These are phyloP conservation scores for Aspergillus carbonarius DNA, from an alignment of 2,329 filamentous ascomycete species.

Conservation along the genomic window DNA sequence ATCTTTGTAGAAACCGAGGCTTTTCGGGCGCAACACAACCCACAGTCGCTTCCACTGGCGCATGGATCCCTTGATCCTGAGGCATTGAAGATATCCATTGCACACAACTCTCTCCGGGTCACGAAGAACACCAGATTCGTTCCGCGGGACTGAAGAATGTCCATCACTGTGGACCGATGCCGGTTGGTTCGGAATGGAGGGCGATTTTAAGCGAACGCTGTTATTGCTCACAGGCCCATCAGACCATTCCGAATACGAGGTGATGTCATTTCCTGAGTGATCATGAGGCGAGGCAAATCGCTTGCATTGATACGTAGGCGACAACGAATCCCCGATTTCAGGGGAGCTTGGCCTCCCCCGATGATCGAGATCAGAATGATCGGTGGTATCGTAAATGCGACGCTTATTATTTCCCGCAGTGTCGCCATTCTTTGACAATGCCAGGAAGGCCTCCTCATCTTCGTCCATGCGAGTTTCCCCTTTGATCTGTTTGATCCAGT, in stretches of 20 bases:
- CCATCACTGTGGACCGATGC: conserved; percentile 29
- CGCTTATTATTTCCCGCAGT: conserved; percentile 26
- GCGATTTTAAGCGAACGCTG: conserved; percentile 25
- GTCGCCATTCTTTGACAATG: conserved; percentile 26
- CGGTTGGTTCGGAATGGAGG: conserved; percentile 30
- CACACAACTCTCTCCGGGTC: conserved; percentile 89
- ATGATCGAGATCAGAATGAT: conserved; percentile 43
- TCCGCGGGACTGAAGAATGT: conserved; percentile 46
- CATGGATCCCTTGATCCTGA: conserved; percentile 76
- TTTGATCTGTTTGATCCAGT: conserved; percentile 83
- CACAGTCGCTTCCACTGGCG: conserved; percentile 94
- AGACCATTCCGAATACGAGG: conserved; percentile 84
- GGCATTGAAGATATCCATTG: conserved; percentile 84
- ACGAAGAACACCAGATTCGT: conserved; percentile 53
- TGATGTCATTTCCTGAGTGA: conserved; percentile 65
- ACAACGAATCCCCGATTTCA: conserved; percentile 32
- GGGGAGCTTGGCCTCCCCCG: conserved; percentile 35
- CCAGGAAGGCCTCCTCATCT: conserved; percentile 79
- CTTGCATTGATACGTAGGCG: conserved; percentile 27
- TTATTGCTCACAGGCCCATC: conserved; percentile 49
- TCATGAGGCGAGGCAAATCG: conserved; percentile 46
- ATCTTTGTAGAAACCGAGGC: conserved; percentile 88
- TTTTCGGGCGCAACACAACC: conserved; percentile 83
- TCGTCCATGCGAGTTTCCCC: conserved; percentile 79
- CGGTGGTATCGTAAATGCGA: conserved; percentile 40